Evolutionary conservation across 352 stramenopile species (phyloP).

Genomic region (Pythium phragmitis): DNA sequence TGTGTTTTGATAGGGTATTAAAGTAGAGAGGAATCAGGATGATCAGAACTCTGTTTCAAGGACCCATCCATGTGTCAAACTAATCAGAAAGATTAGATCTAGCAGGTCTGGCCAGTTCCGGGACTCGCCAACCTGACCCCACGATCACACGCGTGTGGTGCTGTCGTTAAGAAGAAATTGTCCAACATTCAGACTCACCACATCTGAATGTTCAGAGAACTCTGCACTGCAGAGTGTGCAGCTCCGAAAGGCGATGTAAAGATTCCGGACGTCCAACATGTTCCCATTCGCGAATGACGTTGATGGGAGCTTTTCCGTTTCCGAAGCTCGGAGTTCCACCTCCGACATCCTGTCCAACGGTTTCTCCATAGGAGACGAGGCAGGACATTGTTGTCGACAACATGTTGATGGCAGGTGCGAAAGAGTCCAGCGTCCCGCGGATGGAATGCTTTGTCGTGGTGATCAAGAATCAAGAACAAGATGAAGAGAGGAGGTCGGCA

Average conservation of each 20-base stretch:
- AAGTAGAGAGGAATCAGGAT: constrained; percentile 9
- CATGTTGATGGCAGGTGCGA: neutral
- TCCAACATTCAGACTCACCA: neutral
- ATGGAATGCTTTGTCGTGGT: neutral
- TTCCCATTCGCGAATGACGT: neutral
- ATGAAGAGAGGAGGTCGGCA: constrained; percentile 2
- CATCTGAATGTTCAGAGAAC: no score
- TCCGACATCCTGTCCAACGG: constrained; percentile 11
- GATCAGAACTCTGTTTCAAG: neutral
- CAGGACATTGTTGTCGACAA: neutral
- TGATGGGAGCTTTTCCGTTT: neutral
- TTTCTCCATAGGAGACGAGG: constrained; percentile 18
- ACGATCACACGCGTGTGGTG: constrained; percentile 10
- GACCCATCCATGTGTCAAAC: constrained; percentile 2
- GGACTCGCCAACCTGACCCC: neutral
- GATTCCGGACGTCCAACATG: neutral
- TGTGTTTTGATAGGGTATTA: constrained; percentile 11
- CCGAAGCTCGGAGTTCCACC: no score
- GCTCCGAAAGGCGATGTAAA: neutral
- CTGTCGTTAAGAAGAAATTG: neutral
- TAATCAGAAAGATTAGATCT: constrained; percentile 9
- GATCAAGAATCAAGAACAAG: neutral
- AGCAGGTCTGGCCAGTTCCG: constrained; percentile 3
- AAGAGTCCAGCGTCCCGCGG: constrained; percentile 13
- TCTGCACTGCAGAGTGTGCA: neutral